phyloP scores from a whole-genome alignment of 2,329 filamentous ascomycete genomes.

The Trichoderma citrinoviride region DNA sequence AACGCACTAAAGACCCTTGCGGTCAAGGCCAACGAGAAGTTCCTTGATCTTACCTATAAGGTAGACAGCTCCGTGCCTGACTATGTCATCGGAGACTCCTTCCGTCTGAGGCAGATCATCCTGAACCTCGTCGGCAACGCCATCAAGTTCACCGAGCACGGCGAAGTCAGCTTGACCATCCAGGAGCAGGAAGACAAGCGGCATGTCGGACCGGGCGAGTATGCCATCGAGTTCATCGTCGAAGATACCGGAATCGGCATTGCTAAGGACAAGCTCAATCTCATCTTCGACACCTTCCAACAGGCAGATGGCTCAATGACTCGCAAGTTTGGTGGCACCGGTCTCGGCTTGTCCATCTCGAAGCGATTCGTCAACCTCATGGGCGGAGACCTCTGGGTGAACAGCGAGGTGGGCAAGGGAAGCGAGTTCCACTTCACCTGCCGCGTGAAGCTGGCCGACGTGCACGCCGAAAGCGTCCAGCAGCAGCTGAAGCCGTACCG shows the following conservation, averaged over 20 bases:
- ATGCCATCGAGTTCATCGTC: slow-evolving; percentile 93
- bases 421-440: slow-evolving; percentile 98
- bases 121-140: slow-evolving; percentile 96
- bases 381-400: slow-evolving; percentile 95
- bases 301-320: slow-evolving; percentile 97
- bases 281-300: slow-evolving; percentile 99
- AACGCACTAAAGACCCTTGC: slow-evolving; percentile 94
- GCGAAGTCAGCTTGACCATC: slow-evolving; percentile 94
- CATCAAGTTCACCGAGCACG: slow-evolving; percentile 98
- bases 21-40: slow-evolving; percentile 97
- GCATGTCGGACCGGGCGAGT: slow-evolving; percentile 68
- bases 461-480: slow-evolving; percentile 73
- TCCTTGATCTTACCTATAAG: slow-evolving; percentile 86
- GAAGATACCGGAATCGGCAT: slow-evolving; percentile 97
- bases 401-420: slow-evolving; percentile 85
- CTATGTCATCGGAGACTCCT: slow-evolving; percentile 93
- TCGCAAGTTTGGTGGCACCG: slow-evolving; percentile 91
- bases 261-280: slow-evolving; percentile 86
- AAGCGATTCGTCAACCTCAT: slow-evolving; percentile 93
- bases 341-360: slow-evolving; percentile 90
- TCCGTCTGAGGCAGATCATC: slow-evolving; percentile 94
- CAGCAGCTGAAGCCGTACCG: slow-evolving; percentile 87
- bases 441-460: slow-evolving; percentile 77
- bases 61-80: slow-evolving; percentile 93
- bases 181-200: slow-evolving; percentile 62